These are phyloP conservation scores for Cladosporium sp. DNA, from an alignment of 2,329 filamentous ascomycete genomes.

Conservation along the genomic window DNA sequence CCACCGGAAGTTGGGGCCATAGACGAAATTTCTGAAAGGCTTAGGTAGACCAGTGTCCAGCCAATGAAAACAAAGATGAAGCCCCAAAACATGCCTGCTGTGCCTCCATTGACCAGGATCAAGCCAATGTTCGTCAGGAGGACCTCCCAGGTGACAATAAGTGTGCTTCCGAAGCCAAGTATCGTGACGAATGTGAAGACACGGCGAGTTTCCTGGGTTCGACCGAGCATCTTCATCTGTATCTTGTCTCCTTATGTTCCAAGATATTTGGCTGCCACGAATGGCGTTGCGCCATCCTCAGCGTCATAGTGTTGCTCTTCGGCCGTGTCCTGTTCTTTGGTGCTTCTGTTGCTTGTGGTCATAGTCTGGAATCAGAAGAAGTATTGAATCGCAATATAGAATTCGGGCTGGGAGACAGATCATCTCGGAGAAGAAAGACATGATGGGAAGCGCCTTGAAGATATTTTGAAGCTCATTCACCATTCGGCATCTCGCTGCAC, in stretches of 20 bases:
- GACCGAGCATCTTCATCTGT: constrained; percentile 5
- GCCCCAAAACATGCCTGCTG: constrained; percentile 27
- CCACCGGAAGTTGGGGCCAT: constrained; percentile 30
- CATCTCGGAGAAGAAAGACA: not conserved
- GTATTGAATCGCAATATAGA: not conserved
- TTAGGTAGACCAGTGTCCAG: constrained; percentile 25
- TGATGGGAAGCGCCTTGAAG: not conserved
- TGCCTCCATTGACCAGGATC: constrained; percentile 30
- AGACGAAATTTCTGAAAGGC: constrained; percentile 32
- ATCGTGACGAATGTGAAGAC: constrained; percentile 29
- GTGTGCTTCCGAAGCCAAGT: constrained; percentile 27
- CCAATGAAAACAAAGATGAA: constrained; percentile 28
- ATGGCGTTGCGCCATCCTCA: constrained; percentile 1
- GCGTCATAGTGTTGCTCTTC: not conserved
- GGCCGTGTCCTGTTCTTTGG: not conserved
- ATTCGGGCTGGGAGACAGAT: not conserved
- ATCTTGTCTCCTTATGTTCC: constrained; percentile 9
- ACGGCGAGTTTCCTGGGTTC: constrained; percentile 17
- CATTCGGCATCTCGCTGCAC: too few species aligned
- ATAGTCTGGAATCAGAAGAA: not conserved
- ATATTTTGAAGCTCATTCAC: too few species aligned
- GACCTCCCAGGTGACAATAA: constrained; percentile 30
- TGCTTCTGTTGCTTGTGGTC: not conserved
- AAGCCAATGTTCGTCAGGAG: constrained; percentile 16
- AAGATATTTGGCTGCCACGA: constrained; percentile 4